These are phyloP conservation scores for Mytilinidion resinicola DNA, from an alignment of 495 filamentous ascomycete species.

Conservation along the genomic window DNA sequence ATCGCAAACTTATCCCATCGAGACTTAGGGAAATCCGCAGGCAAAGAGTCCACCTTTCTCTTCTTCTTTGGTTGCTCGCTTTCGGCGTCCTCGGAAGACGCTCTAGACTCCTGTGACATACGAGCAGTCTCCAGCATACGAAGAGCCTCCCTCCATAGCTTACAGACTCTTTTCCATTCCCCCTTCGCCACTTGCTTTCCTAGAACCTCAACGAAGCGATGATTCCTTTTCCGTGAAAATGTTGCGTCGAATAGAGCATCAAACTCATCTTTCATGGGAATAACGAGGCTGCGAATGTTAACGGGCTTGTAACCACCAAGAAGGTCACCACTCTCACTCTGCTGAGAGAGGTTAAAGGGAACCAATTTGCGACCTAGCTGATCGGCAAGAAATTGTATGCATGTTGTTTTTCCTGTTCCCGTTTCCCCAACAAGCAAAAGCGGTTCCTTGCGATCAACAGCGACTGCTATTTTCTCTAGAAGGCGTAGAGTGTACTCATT, in stretches of 20 bases:
- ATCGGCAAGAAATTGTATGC: slow-evolving; percentile 85
- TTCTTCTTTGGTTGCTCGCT: slow-evolving; percentile 70
- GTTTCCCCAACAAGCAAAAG: slow-evolving; percentile 94
- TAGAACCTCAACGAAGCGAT: slow-evolving; percentile 72
- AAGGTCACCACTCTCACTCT: slow-evolving; percentile 90
- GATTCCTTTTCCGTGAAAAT: slow-evolving; percentile 79
- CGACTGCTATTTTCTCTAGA: slow-evolving; percentile 78
- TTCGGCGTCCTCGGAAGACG: slow-evolving; percentile 35
- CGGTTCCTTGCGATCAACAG: slow-evolving; percentile 77
- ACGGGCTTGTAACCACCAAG: slow-evolving; percentile 95
- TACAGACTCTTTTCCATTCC: slow-evolving; percentile 77
- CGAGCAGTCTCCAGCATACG: slow-evolving; percentile 70
- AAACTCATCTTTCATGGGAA: slow-evolving; percentile 90
- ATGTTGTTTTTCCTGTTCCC: slow-evolving; percentile 94
- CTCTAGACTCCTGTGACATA: slow-evolving; percentile 33
- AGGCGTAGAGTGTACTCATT: slow-evolving; percentile 64
- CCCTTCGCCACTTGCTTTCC: slow-evolving; percentile 70
- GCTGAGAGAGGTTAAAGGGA: slow-evolving; percentile 92
- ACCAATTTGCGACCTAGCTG: slow-evolving; percentile 74
- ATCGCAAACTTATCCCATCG: slow-evolving; percentile 75
- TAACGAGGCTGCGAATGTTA: slow-evolving; percentile 75
- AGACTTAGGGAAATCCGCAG: slow-evolving; percentile 31
- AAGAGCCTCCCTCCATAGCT: slow-evolving; percentile 81
- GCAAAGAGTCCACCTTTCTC: slow-evolving; percentile 62
- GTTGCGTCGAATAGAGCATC: slow-evolving; percentile 80